Evolutionary conservation across 2,329 filamentous ascomycete species (phyloP).

Genomic region (Fonsecaea monophora): DNA sequence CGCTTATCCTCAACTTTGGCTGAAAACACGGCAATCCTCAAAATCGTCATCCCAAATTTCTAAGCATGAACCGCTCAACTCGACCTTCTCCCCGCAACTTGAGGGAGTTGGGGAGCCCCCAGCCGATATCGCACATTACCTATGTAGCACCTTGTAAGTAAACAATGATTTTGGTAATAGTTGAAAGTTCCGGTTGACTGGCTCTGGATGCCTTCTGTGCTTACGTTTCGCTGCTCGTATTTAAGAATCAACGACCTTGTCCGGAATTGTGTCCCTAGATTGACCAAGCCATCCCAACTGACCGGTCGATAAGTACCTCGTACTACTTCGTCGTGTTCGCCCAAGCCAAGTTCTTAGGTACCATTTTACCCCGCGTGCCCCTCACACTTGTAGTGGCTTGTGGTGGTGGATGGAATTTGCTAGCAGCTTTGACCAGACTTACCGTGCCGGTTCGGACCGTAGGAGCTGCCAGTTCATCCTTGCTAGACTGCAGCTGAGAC

Average conservation of each 20-base stretch:
- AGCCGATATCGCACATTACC: conserved; percentile 1
- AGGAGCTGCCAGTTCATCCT: background rate
- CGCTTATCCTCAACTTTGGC: background rate
- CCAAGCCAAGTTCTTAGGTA: no score
- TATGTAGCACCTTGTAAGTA: background rate
- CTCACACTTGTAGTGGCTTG: background rate
- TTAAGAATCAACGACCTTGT: background rate
- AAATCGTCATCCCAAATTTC: conserved; percentile 5
- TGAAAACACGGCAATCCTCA: background rate
- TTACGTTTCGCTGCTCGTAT: background rate
- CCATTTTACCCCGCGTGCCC: conserved; percentile 11
- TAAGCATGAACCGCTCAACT: conserved; percentile 3
- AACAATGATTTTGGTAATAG: background rate
- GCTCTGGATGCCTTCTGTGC: background rate
- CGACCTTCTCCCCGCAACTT: conserved; percentile 12
- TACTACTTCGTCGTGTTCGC: background rate
- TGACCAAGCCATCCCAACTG: background rate
- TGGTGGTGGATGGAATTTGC: background rate
- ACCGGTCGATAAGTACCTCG: conserved; percentile 5
- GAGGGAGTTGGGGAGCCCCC: background rate
- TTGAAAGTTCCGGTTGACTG: background rate
- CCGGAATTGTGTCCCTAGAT: background rate
- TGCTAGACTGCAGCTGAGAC: background rate
- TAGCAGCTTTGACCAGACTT: background rate
- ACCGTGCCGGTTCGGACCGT: background rate